Conservation (phyloP, 345 rosid species). For the Stellera chamaejasme region DNA sequence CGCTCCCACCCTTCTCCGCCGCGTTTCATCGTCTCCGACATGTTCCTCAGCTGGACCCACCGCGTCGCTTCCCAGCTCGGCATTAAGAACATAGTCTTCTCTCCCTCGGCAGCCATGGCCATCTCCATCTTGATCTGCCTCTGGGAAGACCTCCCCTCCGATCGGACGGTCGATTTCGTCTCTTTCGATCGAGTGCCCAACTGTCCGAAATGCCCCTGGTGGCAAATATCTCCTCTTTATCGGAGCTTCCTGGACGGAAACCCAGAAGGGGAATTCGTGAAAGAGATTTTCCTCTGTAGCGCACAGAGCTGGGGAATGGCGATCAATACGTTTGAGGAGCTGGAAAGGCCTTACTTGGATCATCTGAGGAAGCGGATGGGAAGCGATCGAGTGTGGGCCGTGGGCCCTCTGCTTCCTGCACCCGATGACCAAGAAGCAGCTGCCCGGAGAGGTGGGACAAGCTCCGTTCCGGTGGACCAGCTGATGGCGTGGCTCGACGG, state of each 20-base stretch:
- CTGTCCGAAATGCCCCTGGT: conserved; percentile 33
- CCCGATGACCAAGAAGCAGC: background rate
- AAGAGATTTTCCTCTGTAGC: conserved; percentile 23
- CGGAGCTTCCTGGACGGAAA: conserved; percentile 23
- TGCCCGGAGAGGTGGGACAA: conserved; percentile 38
- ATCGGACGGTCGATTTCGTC: conserved; percentile 12
- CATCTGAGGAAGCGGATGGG: conserved; percentile 31
- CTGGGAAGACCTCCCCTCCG: conserved; percentile 39
- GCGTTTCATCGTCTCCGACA: conserved; percentile 40
- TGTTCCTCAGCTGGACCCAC: conserved; percentile 62
- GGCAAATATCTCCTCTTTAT: conserved; percentile 34
- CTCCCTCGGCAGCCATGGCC: conserved; percentile 53
- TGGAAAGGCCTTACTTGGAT: conserved; percentile 37
- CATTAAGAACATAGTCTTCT: conserved; percentile 35
- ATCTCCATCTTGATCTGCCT: conserved; percentile 25
- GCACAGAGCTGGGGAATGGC: conserved; percentile 40
- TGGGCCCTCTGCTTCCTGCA: conserved; percentile 43
- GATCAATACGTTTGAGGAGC: conserved; percentile 33
- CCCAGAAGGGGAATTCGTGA: conserved; percentile 25
- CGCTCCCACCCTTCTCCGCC: conserved; percentile 47
- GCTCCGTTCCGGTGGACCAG: conserved; percentile 21
- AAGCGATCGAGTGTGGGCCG: conserved; percentile 32
- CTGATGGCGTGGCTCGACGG: conserved; percentile 51
- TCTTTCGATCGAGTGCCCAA: conserved; percentile 30
- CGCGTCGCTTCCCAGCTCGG: conserved; percentile 25